Percentiles rank a stretch among this genome's conserved stretches.
phyloP scores from a whole-genome alignment of 1,284 basidiomycete species.

The Microbotryum silenes-acaulis region DNA sequence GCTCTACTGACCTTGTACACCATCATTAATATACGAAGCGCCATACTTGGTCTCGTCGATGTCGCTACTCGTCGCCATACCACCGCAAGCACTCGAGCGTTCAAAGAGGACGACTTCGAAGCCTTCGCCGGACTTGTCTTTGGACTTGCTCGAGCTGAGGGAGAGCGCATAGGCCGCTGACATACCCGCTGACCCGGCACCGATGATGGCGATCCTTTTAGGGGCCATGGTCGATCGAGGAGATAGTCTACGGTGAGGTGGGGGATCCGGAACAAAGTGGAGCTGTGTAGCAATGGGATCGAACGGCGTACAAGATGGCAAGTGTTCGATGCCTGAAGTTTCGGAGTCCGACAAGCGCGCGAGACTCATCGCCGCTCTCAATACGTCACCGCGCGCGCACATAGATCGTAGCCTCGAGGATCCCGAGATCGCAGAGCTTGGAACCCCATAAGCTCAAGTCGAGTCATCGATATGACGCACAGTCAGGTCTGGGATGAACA shows the following conservation, averaged over 20 bases:
- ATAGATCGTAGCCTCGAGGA: no score
- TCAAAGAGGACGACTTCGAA: slow-evolving; percentile 3
- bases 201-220: slow-evolving; percentile 47
- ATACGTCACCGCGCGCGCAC: no score
- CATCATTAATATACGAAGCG: slow-evolving; percentile 33
- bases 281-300: no score
- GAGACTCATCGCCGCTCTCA: no score
- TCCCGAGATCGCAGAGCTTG: no score
- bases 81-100: slow-evolving; percentile 50
- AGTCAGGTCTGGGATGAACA: no score
- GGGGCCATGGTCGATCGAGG: background rate
- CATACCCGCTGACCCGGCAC: slow-evolving; percentile 49
- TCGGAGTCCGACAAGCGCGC: no score
- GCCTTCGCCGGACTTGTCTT: slow-evolving; percentile 48
- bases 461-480: no score
- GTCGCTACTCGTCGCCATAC: slow-evolving; percentile 50
- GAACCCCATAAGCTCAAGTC: no score
- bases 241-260: background rate
- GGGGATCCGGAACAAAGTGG: no score
- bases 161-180: slow-evolving; percentile 51
- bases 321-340: no score
- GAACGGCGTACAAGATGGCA: no score
- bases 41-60: slow-evolving; percentile 40
- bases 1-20: slow-evolving; percentile 25
- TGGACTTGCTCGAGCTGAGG: slow-evolving; percentile 52